Evolutionary conservation across 768 basidiomycete species (phyloP), one percentile per base, ranked within the genome.

Genomic region (Suillus clintonianus): DNA sequence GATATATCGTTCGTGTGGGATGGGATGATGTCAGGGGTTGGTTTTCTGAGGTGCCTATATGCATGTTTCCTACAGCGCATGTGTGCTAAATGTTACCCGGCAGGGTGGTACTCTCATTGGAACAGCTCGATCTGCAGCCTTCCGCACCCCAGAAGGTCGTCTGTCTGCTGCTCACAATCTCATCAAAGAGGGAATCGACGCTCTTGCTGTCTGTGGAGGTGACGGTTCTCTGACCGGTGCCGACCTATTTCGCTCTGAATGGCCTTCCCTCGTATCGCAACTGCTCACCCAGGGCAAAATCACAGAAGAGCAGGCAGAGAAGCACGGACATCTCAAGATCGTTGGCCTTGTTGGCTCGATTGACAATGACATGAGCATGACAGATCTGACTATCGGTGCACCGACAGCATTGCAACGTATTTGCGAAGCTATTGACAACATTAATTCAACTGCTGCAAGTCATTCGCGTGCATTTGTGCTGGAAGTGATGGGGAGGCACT

Each of bases 401-500:
- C 89, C 93, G 1, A 99, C 97, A 2, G 97, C 97, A 22, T 80
- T 99, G 42, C 95, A 97, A 68, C 87, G 97, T 47, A 99, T 99
- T 61, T 99, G 97, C 77, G 97, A 99, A 76, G 89, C 95, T 32
- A 92, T 99, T 76, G 97, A 99, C 74, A 97, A 95, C 67, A 99
- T 99, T 77, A 97, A 95, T 70, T 96, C 95, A 5, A 99, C 97
- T 9, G 97, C 97, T 8, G 86, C 85, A 66, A 97, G 94, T 61
- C 97, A 99, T 76, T 98, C 95, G 34, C 86, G 97, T 62, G 97
- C 97, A 0, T 99, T 99, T 76, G 96, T 99, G 47, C 83, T 99
- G 45, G 97, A 99, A 77, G 97, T 99, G 60, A 99, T 99, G 97
- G 97, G 97, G n/a, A 82, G 97, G 62, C 94, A 99, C 74, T 99